phyloP scores from a whole-genome alignment of 2,329 filamentous ascomycete genomes.

The Geoglossum cookeanum region DNA sequence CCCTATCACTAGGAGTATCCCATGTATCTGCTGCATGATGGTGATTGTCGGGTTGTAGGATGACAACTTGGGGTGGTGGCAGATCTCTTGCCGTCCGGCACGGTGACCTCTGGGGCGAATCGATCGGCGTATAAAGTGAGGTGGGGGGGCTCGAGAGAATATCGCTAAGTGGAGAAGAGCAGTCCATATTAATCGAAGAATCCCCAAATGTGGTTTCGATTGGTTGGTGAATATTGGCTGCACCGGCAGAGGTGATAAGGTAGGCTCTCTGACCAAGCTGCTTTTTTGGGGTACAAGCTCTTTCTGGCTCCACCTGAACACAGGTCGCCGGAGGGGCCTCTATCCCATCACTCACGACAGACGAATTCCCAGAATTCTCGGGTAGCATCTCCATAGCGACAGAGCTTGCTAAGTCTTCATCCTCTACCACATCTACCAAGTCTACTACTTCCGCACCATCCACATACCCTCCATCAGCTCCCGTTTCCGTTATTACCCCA shows the following conservation, averaged over 20 bases:
- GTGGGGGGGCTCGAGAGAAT: neutral
- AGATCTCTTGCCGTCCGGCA: neutral
- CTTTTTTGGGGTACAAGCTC: neutral
- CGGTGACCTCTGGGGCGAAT: neutral
- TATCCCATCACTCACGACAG: neutral
- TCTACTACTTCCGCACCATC: neutral
- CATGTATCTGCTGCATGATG: neutral
- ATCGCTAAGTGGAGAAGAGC: neutral
- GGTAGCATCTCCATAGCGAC: neutral
- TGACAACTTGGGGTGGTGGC: neutral
- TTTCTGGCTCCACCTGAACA: no score
- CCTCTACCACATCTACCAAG: neutral
- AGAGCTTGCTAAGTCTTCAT: neutral
- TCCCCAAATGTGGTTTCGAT: neutral
- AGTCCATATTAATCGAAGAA: neutral
- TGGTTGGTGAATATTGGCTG: neutral
- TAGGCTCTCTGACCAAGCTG: neutral
- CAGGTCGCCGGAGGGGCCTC: neutral
- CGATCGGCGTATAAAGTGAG: neutral
- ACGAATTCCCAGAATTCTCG: neutral
- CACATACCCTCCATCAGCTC: neutral
- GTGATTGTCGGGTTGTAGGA: neutral
- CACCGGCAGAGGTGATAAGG: neutral
- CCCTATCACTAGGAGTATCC: neutral
- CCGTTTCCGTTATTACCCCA: neutral